phyloP scores from a whole-genome alignment of 352 stramenopile genomes.

The Thalassiosira livingstoniorum region DNA sequence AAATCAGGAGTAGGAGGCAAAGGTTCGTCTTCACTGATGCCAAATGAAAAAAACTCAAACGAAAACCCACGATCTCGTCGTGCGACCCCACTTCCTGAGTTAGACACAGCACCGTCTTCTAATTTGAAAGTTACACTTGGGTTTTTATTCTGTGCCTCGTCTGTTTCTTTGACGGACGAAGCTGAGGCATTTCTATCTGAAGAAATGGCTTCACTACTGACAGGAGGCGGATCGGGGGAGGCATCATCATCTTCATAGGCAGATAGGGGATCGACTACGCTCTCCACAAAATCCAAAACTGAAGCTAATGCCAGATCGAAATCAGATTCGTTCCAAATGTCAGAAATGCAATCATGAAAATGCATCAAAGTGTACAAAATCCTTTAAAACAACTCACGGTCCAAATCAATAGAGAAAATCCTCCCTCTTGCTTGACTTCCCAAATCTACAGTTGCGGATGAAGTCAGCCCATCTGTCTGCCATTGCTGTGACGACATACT shows the following conservation, averaged over 20 bases:
- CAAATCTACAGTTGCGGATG: conserved; percentile 18
- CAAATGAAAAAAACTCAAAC: conserved; percentile 86
- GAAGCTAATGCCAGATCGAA: conserved; percentile 20
- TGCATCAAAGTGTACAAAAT: neutral
- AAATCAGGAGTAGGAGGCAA: conserved; percentile 43
- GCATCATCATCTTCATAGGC: neutral
- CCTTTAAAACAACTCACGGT: conserved; percentile 63
- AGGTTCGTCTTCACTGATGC: conserved; percentile 66
- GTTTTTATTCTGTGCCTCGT: conserved; percentile 25
- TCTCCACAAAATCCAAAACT: conserved; percentile 69
- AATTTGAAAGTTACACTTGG: conserved; percentile 38
- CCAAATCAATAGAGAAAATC: conserved; percentile 83
- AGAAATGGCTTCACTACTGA: neutral
- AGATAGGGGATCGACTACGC: conserved; percentile 42
- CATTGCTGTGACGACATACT: conserved; percentile 33
- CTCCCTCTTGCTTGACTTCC: conserved; percentile 30
- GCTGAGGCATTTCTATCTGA: no score
- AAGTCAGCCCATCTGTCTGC: conserved; percentile 33
- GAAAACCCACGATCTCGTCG: conserved; percentile 74
- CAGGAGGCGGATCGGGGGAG: neutral
- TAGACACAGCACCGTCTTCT: conserved; percentile 15
- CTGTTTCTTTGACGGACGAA: no score
- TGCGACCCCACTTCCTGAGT: conserved; percentile 6
- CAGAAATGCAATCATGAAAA: no score
- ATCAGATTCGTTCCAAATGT: no score